Evolutionary conservation across 2,329 filamentous ascomycete genomes (phyloP).

Genomic region (Aspergillus spinulosporus): DNA sequence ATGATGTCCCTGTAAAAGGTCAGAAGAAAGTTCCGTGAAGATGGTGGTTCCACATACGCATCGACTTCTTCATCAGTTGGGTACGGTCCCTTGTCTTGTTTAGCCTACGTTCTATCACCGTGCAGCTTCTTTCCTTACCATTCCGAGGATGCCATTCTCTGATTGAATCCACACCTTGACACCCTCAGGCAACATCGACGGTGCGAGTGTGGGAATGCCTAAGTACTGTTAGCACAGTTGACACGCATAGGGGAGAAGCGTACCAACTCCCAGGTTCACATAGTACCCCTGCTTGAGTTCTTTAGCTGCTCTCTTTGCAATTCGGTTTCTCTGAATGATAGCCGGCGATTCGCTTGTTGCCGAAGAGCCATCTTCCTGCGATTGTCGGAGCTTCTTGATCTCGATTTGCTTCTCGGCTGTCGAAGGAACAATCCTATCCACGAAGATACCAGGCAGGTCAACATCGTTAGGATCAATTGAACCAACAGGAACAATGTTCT

Average conservation of each 20-base stretch:
- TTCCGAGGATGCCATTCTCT: constrained; percentile 82
- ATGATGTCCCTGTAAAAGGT: constrained; percentile 63
- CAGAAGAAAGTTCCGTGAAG: background rate
- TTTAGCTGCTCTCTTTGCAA: constrained; percentile 73
- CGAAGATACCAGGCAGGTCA: constrained; percentile 78
- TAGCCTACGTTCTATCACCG: background rate
- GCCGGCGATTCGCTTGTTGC: constrained; percentile 36
- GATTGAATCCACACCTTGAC: constrained; percentile 80
- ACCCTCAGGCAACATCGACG: constrained; percentile 68
- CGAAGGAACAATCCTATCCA: constrained; percentile 76
- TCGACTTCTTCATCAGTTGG: constrained; percentile 72
- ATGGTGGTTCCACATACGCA: constrained; percentile 39
- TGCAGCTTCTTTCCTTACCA: constrained; percentile 40
- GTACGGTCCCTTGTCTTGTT: constrained; percentile 61
- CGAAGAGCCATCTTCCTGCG: constrained; percentile 37
- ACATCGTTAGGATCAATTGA: constrained; percentile 72
- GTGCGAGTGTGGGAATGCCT: constrained; percentile 83
- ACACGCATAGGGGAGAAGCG: constrained; percentile 8
- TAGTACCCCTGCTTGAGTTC: constrained; percentile 66
- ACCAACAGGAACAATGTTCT: constrained; percentile 76
- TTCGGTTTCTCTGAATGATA: constrained; percentile 54
- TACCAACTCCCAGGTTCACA: constrained; percentile 38
- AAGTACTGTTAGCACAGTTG: constrained; percentile 2
- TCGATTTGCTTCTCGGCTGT: constrained; percentile 73
- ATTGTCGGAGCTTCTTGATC: constrained; percentile 60